These are phyloP conservation scores for Skeletonema costatum DNA, from an alignment of 108 stramenopile genomes.

Conservation along the genomic window DNA sequence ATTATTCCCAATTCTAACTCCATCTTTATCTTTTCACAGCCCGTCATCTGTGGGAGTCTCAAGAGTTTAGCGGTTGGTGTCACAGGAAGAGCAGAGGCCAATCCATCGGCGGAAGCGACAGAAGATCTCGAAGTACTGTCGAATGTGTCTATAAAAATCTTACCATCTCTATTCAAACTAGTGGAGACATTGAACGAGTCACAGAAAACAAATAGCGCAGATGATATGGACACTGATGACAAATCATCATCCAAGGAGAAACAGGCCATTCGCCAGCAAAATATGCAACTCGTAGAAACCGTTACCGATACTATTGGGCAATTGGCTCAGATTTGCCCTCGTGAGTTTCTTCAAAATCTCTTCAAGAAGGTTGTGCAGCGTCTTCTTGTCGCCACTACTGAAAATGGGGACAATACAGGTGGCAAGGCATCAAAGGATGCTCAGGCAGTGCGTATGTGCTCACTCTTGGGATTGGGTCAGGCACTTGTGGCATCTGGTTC, in stretches of 20 bases:
- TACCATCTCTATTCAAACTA: conserved; percentile 71
- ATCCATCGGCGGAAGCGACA: conserved; percentile 15
- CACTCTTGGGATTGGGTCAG: conserved; percentile 67
- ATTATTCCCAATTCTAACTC: not conserved
- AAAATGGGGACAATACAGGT: conserved; percentile 26
- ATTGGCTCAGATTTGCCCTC: conserved; percentile 62
- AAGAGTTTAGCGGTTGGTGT: conserved; percentile 54
- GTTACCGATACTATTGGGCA: conserved; percentile 72
- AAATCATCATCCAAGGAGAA: conserved; percentile 23
- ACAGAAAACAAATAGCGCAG: conserved; percentile 7
- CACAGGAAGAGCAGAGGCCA: conserved; percentile 21
- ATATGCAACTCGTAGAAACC: conserved; percentile 45
- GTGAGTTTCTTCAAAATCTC: conserved; percentile 57
- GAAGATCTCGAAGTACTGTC: conserved; percentile 48
- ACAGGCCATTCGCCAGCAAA: conserved; percentile 25
- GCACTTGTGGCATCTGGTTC: conserved; percentile 69
- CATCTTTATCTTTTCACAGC: conserved; percentile 27
- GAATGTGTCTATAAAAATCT: conserved; percentile 54
- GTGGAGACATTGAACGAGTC: conserved; percentile 60
- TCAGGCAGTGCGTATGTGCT: conserved; percentile 54
- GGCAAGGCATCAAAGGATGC: conserved; percentile 43
- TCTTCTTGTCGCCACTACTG: conserved; percentile 62
- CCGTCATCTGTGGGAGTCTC: conserved; percentile 59
- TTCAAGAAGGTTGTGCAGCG: conserved; percentile 81
- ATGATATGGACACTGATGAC: conserved; percentile 35